phyloP scores from a whole-genome alignment of 2,329 filamentous ascomycete genomes.

The Colletotrichum chlorophyti region DNA sequence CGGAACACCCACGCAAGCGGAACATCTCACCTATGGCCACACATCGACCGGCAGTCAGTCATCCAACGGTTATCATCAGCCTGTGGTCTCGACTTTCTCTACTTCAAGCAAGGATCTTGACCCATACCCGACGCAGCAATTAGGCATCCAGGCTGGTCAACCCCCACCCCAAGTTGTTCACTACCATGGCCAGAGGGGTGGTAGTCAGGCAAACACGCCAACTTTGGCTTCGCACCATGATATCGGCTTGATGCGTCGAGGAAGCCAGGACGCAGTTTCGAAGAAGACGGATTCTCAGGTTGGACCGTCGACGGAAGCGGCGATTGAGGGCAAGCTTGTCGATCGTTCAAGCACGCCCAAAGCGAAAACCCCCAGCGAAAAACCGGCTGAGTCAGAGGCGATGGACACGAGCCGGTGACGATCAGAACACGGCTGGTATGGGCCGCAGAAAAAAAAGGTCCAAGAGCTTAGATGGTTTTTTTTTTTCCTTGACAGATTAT shows the following conservation, averaged over 20 bases:
- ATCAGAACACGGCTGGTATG: no score
- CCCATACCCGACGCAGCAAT: conserved; percentile 70
- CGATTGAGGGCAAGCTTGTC: conserved; percentile 42
- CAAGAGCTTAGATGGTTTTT: no score
- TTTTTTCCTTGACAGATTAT: conserved; percentile 1
- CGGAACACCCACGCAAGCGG: conserved; percentile 67
- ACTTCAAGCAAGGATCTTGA: conserved; percentile 75
- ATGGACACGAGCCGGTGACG: conserved; percentile 37
- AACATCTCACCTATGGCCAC: conserved; percentile 47
- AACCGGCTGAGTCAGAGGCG: conserved; percentile 30
- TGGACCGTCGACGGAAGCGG: conserved; percentile 45
- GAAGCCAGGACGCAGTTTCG: conserved; percentile 52
- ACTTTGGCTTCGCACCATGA: conserved; percentile 62
- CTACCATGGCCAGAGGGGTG: conserved; percentile 72
- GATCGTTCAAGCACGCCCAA: conserved; percentile 33
- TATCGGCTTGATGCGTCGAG: conserved; percentile 50
- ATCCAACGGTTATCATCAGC: conserved; percentile 72
- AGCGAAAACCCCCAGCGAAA: conserved; percentile 31
- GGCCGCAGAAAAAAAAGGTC: no score
- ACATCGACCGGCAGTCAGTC: conserved; percentile 29
- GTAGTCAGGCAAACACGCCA: conserved; percentile 71
- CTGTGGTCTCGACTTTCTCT: conserved; percentile 72
- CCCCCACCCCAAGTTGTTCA: conserved; percentile 71
- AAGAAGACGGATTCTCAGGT: conserved; percentile 47
- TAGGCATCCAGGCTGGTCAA: conserved; percentile 68